phyloP scores from a whole-genome alignment of 2,329 filamentous ascomycete genomes.

The Verticillium albo-atrum region DNA sequence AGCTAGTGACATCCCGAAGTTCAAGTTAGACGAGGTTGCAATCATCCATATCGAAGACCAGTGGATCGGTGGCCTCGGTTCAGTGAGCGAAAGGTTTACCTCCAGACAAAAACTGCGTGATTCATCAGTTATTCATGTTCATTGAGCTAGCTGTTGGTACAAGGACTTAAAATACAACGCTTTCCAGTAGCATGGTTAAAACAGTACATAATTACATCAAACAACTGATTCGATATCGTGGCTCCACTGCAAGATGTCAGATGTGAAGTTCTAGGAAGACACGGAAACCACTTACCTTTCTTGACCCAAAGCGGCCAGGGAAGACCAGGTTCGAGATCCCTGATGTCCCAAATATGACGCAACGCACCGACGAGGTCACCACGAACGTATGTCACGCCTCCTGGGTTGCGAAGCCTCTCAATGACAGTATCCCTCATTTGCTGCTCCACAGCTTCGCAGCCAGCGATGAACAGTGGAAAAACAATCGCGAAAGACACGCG shows the following conservation, averaged over 20 bases:
- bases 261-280: background rate
- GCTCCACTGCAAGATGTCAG: slow-evolving; percentile 3
- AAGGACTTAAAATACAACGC: background rate
- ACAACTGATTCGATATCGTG: slow-evolving; percentile 8
- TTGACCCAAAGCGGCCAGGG: slow-evolving; percentile 9
- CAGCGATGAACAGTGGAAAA: slow-evolving; percentile 12
- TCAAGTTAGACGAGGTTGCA: slow-evolving; percentile 59
- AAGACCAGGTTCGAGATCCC: slow-evolving; percentile 10
- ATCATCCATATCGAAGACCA: slow-evolving; percentile 58
- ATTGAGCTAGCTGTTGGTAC: background rate
- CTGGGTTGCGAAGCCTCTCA: slow-evolving; percentile 3
- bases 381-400: slow-evolving; percentile 7
- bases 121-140: background rate
- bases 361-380: slow-evolving; percentile 10
- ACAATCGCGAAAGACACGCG: slow-evolving; percentile 9
- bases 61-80: slow-evolving; percentile 49
- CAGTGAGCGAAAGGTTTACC: slow-evolving; percentile 26
- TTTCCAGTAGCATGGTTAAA: background rate
- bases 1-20: slow-evolving; percentile 20
- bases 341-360: slow-evolving; percentile 11
- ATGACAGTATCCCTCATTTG: slow-evolving; percentile 6
- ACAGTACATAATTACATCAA: slow-evolving; percentile 4
- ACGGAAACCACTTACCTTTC: slow-evolving; percentile 5
- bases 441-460: slow-evolving; percentile 11
- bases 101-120: too few species aligned